Percentiles rank a stretch among this genome's conserved stretches.
Conservation (phyloP, 495 filamentous ascomycete species). For the Podospora anserina region DNA sequence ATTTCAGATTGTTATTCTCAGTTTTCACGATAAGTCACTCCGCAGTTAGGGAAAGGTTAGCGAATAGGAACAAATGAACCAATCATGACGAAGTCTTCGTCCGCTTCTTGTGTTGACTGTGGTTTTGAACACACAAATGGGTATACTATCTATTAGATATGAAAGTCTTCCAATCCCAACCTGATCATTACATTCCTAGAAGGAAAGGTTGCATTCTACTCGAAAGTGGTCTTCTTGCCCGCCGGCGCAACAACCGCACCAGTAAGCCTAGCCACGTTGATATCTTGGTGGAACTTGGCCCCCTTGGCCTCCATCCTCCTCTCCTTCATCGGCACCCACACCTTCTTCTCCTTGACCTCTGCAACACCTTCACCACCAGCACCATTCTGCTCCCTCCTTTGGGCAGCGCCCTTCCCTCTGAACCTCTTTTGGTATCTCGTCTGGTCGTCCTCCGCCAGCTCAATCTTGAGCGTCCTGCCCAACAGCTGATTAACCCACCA, state of each 20-base stretch:
- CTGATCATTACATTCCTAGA: not conserved
- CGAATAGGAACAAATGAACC: not conserved
- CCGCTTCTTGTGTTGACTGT: too few species aligned
- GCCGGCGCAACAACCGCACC: constrained; percentile 75
- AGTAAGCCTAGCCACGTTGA: constrained; percentile 53
- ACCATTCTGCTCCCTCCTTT: constrained; percentile 6
- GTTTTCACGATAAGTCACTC: not conserved
- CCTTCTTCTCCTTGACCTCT: constrained; percentile 31
- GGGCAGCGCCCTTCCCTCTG: constrained; percentile 56
- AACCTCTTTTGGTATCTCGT: constrained; percentile 89
- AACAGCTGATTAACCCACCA: constrained; percentile 79
- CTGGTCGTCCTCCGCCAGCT: constrained; percentile 87
- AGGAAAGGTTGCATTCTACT: constrained; percentile 24
- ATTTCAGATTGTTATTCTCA: not conserved
- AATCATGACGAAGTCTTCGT: not conserved
- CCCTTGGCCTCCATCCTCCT: constrained; percentile 13
- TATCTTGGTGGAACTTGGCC: constrained; percentile 29
- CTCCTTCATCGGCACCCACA: constrained; percentile 17
- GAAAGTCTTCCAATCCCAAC: not conserved
- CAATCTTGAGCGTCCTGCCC: constrained; percentile 77
- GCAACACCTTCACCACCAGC: constrained; percentile 14
- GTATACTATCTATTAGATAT: not conserved
- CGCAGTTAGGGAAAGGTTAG: not conserved
- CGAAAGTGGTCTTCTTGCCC: constrained; percentile 83
- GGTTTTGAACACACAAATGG: not conserved